A percentile compares a stretch with the other conserved stretches of the same genome.
These are phyloP conservation scores for Annulohypoxylon truncatum DNA, from an alignment of 2,329 filamentous ascomycete species.

Conservation along the genomic window DNA sequence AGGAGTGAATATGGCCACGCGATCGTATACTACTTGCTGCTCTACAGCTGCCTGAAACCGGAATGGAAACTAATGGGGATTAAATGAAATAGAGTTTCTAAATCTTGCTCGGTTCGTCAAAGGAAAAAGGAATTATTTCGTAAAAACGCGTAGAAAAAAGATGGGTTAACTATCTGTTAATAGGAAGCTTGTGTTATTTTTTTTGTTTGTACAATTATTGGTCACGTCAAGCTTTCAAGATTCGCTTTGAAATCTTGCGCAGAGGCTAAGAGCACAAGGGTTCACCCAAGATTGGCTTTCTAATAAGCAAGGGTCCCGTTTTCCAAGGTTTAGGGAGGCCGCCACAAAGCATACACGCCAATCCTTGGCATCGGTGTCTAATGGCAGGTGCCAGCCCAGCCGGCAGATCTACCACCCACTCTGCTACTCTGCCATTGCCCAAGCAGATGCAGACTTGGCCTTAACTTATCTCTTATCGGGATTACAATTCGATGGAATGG, in stretches of 20 bases:
- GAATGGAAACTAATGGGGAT: slow-evolving; percentile 2
- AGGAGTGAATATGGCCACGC: slow-evolving; percentile 24
- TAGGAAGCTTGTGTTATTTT: slow-evolving; percentile 15
- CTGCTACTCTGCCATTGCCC: not conserved
- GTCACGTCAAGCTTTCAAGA: slow-evolving; percentile 16
- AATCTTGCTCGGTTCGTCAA: slow-evolving; percentile 19
- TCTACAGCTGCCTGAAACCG: slow-evolving; percentile 23
- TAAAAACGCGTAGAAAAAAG: slow-evolving; percentile 31
- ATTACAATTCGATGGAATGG: not conserved
- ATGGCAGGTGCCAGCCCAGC: slow-evolving; percentile 23
- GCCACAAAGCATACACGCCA: slow-evolving; percentile 31
- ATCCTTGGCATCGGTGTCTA: slow-evolving; percentile 40
- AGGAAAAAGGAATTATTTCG: slow-evolving; percentile 21
- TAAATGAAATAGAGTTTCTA: slow-evolving; percentile 16
- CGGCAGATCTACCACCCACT: slow-evolving; percentile 8
- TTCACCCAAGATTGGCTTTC: slow-evolving; percentile 36
- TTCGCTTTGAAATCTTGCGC: slow-evolving; percentile 38
- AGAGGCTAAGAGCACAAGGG: slow-evolving; percentile 8
- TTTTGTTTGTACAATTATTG: slow-evolving; percentile 15
- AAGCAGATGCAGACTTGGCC: slow-evolving; percentile 1
- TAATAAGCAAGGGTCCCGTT: slow-evolving; percentile 39
- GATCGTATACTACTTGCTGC: slow-evolving; percentile 24
- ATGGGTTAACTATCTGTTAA: slow-evolving; percentile 16
- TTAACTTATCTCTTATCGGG: slow-evolving; percentile 40
- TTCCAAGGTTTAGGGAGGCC: slow-evolving; percentile 34